Percentiles rank a stretch among this genome's conserved stretches.
These are phyloP conservation scores for Epichloe aotearoae DNA, from an alignment of 2,329 filamentous ascomycete species.

Conservation along the genomic window DNA sequence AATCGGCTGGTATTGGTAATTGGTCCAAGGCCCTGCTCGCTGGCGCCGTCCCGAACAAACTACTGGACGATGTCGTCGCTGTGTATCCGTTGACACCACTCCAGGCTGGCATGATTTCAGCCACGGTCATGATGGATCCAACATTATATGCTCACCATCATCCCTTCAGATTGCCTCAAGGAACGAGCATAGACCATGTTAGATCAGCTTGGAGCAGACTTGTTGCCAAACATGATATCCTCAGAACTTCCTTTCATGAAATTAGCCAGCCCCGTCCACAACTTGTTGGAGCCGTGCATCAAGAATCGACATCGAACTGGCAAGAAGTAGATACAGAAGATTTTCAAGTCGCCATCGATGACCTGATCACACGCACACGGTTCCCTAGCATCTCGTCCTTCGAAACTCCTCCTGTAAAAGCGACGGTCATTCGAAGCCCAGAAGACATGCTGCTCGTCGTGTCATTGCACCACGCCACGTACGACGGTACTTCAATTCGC, in stretches of 20 bases:
- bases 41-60: constrained; percentile 1
- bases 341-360: neutral
- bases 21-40: neutral
- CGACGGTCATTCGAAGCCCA: neutral
- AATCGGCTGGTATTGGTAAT: neutral
- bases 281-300: constrained; percentile 5
- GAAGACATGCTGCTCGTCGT: neutral
- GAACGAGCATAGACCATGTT: constrained; percentile 6
- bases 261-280: neutral
- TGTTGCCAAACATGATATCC: constrained; percentile 10
- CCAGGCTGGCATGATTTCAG: constrained; percentile 10
- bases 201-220: constrained; percentile 8
- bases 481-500: neutral
- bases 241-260: constrained; percentile 16
- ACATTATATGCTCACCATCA: constrained; percentile 10
- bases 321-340: neutral
- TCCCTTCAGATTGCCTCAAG: neutral
- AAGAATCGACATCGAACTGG: neutral
- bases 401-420: neutral
- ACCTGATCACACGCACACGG: neutral
- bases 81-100: constrained; percentile 16
- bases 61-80: constrained; percentile 8
- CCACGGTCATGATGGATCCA: constrained; percentile 9
- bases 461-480: neutral
- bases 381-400: neutral